Evolutionary conservation across 441 rosid species (phyloP), one percentile per base, ranked within the genome.

Genomic region (Francoa sonchifolia): DNA sequence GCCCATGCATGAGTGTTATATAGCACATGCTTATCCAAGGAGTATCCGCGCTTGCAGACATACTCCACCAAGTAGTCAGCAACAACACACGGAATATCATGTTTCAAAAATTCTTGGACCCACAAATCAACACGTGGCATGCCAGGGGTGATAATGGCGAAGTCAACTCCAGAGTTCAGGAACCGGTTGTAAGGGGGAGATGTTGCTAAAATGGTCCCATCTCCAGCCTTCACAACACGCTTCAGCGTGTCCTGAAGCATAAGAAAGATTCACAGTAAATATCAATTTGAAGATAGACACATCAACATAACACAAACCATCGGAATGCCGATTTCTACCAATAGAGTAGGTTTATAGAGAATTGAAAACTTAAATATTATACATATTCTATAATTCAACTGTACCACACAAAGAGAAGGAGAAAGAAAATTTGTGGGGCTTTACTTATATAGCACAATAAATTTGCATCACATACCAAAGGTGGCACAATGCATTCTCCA

Each of bases 1-100:
- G 87, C 97, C 95, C 82, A 83, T 19, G 69, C 57, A 36, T 67
- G 72, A 7, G 94, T 81, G 39, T 72, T 68, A 59, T 73, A 87
- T 15, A 83, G 77, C 13, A 87, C 92, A 34, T 92, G 89, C 41
- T 64, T 75, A 33, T 83, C 92, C 7, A 92, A 82, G 29, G 95
- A 51, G 39, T 72, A 76, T 12, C 99, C 94, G 8, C 86, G 81
- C 58, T 87, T 92, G 71, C 99, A 92, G 7, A 87, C 89, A 35
- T 79, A 83, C 66, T 92, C 99, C 47, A 92, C 99, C 53, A 92
- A 42, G 73, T 87, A 87, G 61, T 92, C 99, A 3, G 89, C 63
- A 15, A 62, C 76, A 21, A 92, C 63, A 27, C 99, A 92, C 6
- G 99, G 97, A 46, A 87, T 69, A 62, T 87, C 79, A n/a, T 87